phyloP scores from a whole-genome alignment of 2,329 filamentous ascomycete genomes.

The Colletotrichum neosansevieriae region DNA sequence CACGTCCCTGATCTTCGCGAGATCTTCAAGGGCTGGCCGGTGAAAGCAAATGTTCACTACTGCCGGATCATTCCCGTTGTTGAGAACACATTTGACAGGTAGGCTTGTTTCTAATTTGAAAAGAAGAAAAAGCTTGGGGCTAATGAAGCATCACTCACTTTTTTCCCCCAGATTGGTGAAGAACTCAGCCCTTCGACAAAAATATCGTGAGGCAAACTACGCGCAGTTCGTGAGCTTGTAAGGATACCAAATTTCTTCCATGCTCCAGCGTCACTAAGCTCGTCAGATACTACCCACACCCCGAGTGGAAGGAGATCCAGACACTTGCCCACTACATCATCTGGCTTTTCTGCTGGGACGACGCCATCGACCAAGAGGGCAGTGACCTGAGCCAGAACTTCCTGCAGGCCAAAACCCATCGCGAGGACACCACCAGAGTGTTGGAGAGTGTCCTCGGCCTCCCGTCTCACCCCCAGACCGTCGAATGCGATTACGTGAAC shows the following conservation, averaged over 20 bases:
- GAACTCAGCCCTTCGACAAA: conserved; percentile 13
- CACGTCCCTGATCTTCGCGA: conserved; percentile 45
- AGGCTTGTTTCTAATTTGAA: background rate
- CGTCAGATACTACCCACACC: conserved; percentile 43
- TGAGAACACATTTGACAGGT: conserved; percentile 35
- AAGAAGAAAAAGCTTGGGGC: background rate
- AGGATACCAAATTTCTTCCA: background rate
- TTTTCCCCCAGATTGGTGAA: conserved; percentile 6
- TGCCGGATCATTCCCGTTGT: conserved; percentile 41
- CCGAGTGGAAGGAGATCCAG: conserved; percentile 39
- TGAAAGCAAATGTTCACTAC: conserved; percentile 44
- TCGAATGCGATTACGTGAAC: conserved; percentile 43
- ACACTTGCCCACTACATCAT: conserved; percentile 44
- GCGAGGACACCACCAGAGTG: conserved; percentile 43
- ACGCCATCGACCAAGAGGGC: conserved; percentile 48
- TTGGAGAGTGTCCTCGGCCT: conserved; percentile 41
- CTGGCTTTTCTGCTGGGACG: conserved; percentile 52
- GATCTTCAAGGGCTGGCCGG: conserved; percentile 46
- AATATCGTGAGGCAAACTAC: conserved; percentile 29
- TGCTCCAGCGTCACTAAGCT: background rate
- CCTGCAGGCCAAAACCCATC: conserved; percentile 44
- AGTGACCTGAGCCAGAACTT: conserved; percentile 46
- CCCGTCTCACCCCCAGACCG: background rate
- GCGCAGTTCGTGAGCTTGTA: conserved; percentile 35
- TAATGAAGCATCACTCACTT: background rate